Conservation (phyloP, 73 alveolate species). For the Paramecium bursaria region DNA sequence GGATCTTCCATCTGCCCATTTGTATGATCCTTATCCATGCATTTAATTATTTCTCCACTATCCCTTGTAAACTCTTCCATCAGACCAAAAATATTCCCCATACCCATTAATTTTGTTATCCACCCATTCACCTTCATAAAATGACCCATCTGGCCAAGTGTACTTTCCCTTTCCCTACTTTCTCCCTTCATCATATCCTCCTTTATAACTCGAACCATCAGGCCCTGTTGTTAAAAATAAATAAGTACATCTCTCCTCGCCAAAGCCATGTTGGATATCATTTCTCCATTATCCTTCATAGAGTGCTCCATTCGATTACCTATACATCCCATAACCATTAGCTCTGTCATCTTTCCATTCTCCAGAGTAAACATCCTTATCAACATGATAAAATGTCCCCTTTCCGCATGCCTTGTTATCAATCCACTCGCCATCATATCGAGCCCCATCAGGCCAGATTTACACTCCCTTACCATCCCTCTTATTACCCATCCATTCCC, state of each 20-base stretch:
- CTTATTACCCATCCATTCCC: slow-evolving; percentile 81
- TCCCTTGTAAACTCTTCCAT: slow-evolving; percentile 83
- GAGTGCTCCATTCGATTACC: slow-evolving; percentile 81
- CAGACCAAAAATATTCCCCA: slow-evolving; percentile 77
- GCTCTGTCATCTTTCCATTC: slow-evolving; percentile 87
- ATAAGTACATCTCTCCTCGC: slow-evolving; percentile 71
- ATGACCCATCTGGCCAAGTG: slow-evolving; percentile 79
- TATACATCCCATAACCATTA: slow-evolving; percentile 88
- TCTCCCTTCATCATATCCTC: slow-evolving; percentile 73
- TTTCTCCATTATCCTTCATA: slow-evolving; percentile 87
- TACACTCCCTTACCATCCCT: slow-evolving; percentile 93
- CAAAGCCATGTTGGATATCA: slow-evolving; percentile 81
- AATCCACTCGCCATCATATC: slow-evolving; percentile 84
- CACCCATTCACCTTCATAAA: slow-evolving; percentile 78
- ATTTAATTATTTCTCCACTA: slow-evolving; percentile 78
- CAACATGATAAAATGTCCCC: slow-evolving; percentile 83
- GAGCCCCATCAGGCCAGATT: slow-evolving; percentile 94
- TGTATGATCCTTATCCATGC: slow-evolving; percentile 79
- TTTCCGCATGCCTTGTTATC: slow-evolving; percentile 88
- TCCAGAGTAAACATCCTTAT: slow-evolving; percentile 86
- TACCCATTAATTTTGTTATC: slow-evolving; percentile 76
- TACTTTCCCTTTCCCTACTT: slow-evolving; percentile 80
- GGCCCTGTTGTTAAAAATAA: slow-evolving; percentile 72
- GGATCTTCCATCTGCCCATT: slow-evolving; percentile 86
- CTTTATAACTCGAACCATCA: slow-evolving; percentile 81